Conservation (phyloP, 345 rosid genomes). For the Dimocarpus longan region DNA sequence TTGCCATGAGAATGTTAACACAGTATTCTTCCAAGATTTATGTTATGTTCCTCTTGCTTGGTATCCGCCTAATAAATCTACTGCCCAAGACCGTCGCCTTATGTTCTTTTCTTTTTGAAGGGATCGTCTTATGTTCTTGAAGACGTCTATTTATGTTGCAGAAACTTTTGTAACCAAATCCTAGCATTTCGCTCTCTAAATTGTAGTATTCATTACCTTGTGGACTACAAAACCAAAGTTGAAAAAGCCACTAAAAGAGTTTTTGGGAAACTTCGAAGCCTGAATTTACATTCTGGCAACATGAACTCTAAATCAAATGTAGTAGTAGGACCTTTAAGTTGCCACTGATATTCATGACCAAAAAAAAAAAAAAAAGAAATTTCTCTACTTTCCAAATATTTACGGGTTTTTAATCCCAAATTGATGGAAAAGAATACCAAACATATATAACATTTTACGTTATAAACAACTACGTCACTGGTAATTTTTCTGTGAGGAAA, state of each 20-base stretch:
- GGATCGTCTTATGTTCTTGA: neutral
- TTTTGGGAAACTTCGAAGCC: neutral
- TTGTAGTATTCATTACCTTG: neutral
- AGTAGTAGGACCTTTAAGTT: neutral
- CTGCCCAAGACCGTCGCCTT: neutral
- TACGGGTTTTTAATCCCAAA: neutral
- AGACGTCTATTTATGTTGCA: neutral
- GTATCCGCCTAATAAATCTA: neutral
- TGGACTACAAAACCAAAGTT: neutral
- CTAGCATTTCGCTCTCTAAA: neutral
- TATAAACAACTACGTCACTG: neutral
- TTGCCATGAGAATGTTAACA: neutral
- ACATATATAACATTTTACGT: neutral
- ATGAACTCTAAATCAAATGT: neutral
- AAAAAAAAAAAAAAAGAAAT: neutral
- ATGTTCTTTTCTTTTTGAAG: neutral
- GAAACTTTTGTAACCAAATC: neutral
- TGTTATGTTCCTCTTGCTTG: neutral
- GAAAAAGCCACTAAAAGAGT: neutral
- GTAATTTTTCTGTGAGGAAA: neutral
- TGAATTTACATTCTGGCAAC: neutral
- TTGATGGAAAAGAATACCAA: neutral
- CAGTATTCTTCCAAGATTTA: neutral
- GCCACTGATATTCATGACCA: neutral
- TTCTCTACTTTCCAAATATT: neutral